Evolutionary conservation across 2,329 filamentous ascomycete genomes (phyloP).

Genomic region (Ophiostoma novo-ulmi): DNA sequence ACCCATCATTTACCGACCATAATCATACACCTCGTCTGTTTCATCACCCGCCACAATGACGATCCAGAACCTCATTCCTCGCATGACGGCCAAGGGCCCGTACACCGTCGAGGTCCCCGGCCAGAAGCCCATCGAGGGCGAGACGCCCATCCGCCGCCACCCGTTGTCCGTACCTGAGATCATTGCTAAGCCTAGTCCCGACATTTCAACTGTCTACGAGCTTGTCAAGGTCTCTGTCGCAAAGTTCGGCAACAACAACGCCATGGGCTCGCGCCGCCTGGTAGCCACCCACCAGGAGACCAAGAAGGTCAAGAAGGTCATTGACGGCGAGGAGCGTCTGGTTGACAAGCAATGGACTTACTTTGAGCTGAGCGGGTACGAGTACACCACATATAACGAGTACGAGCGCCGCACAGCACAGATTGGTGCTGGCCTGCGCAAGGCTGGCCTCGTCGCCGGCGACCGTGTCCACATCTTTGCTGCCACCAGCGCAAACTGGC

Average conservation of each 20-base stretch:
- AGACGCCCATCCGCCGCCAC: slow-evolving; percentile 69
- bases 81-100: slow-evolving; percentile 55
- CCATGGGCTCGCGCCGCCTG: slow-evolving; percentile 65
- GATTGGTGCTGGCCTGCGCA: slow-evolving; percentile 64
- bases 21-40: neutral
- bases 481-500: slow-evolving; percentile 58
- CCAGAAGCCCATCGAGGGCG: slow-evolving; percentile 59
- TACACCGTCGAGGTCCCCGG: slow-evolving; percentile 65
- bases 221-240: slow-evolving; percentile 63
- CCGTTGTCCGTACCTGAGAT: slow-evolving; percentile 58
- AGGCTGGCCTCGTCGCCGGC: slow-evolving; percentile 63
- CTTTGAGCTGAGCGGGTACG: slow-evolving; percentile 76
- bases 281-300: slow-evolving; percentile 74
- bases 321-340: slow-evolving; percentile 73
- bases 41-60: slow-evolving; percentile 4
- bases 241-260: slow-evolving; percentile 60
- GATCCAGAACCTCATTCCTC: slow-evolving; percentile 32
- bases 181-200: slow-evolving; percentile 53
- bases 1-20: neutral
- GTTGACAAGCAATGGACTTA: slow-evolving; percentile 84
- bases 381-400: slow-evolving; percentile 71
- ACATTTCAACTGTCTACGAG: slow-evolving; percentile 69
- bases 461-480: slow-evolving; percentile 76
- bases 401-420: slow-evolving; percentile 66
- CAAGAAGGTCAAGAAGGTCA: slow-evolving; percentile 84